Base-by-base conservation (phyloP, 768 basidiomycete species). In the Trametes meyenii region DNA sequence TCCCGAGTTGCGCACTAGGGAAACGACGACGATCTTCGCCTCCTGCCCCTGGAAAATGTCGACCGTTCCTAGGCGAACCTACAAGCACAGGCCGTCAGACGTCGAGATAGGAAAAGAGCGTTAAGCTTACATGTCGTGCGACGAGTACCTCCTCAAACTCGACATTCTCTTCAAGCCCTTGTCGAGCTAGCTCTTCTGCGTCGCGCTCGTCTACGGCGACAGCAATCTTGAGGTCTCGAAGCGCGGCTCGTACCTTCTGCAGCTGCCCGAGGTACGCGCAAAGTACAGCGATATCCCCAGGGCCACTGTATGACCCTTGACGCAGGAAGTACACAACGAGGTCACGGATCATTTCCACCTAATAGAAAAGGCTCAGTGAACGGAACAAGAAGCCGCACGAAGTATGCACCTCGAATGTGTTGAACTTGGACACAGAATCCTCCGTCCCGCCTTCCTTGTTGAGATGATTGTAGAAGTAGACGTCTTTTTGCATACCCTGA, bases 21-120 rank as follows among this genome's bases (percentile, higher is more conserved):
- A 90, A 10, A 92, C 76, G 26, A 92, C 89, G 35, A 92, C 82
- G 54, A 92, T 81, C 77, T 87, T 61, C 1, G 82, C 86, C 74
- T 90, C 89, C 60, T 88, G 84, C 2, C 89, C 90, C 72, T 92
- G 91, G 68, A 84, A 92, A 51, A 87, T 90, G 63, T 93, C 90
- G 1, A 92, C 82, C 0, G 90, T 92, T 5, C 90, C 82, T 5
- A 92, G 75, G 8, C 83, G 80, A 43, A 90, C 82, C 88, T 90
- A 8, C 72, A 71, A 55, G 60, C 24, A 43, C 74, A 76, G 5
- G 50, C 14, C 8, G 44, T 17, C 50, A 53, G 2, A 29, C 24
- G 42, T 36, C 36, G 2, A 51, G 8, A 16, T 14, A 55, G 14
- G 17, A 45, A 49, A 48, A 35, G 1, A 8, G 14, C 24, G 40